Conservation (phyloP, 1,284 basidiomycete species). For the Puccinia brachypodii region DNA sequence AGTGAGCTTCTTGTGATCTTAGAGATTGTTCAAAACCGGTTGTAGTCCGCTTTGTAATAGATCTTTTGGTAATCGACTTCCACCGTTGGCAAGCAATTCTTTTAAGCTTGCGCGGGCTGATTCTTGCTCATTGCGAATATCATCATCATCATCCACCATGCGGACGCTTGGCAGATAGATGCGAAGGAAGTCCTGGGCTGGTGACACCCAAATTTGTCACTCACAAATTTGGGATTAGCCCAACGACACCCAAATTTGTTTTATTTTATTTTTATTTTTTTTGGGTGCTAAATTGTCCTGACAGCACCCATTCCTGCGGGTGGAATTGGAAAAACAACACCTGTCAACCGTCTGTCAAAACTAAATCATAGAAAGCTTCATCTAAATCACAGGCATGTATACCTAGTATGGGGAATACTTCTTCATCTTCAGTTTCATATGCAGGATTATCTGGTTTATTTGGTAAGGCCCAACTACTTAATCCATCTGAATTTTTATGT, state of each 20-base stretch:
- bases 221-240: too few species aligned
- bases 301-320: too few species aligned
- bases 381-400: background rate
- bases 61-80: slow-evolving; percentile 90
- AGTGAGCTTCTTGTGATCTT: slow-evolving; percentile 90
- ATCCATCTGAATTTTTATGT: slow-evolving; percentile 9
- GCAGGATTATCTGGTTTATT: slow-evolving; percentile 23
- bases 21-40: slow-evolving; percentile 96
- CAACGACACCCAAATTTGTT: too few species aligned
- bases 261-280: too few species aligned
- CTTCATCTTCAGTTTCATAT: background rate
- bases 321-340: too few species aligned
- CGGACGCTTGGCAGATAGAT: too few species aligned
- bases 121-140: too few species aligned
- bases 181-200: too few species aligned
- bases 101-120: slow-evolving; percentile 90
- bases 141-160: too few species aligned
- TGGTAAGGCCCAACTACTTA: slow-evolving; percentile 19
- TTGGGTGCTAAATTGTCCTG: too few species aligned
- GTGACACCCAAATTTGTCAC: too few species aligned
- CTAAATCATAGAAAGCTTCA: background rate
- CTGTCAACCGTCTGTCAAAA: too few species aligned
- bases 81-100: slow-evolving; percentile 70
- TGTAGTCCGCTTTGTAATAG: slow-evolving; percentile 90
- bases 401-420: background rate